Percentiles rank a stretch among this genome's conserved stretches.
Evolutionary conservation across 164 flowering plant genomes (phyloP).

Genomic region (Nymphaea colorata): DNA sequence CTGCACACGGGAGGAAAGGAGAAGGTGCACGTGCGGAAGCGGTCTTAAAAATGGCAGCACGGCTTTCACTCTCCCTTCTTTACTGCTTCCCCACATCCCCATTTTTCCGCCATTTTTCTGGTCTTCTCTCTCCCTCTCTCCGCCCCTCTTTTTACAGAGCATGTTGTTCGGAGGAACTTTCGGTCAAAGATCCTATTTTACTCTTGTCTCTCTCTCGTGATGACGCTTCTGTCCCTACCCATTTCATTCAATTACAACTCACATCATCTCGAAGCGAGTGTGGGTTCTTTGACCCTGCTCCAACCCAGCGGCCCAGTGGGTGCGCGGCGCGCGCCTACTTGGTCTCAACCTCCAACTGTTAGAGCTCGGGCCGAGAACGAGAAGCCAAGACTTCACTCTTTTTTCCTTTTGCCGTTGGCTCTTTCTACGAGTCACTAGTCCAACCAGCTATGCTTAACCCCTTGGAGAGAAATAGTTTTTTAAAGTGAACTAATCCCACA

Average conservation of each 20-base stretch:
- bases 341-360: not conserved
- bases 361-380: not conserved
- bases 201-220: not conserved
- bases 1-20: not conserved
- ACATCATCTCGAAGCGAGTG: not conserved
- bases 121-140: not conserved
- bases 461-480: too few relatives aligned
- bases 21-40: not conserved
- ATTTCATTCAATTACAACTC: too few relatives aligned
- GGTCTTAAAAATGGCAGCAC: not conserved
- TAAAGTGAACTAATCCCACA: too few relatives aligned
- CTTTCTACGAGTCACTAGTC: too few relatives aligned
- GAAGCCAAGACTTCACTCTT: not conserved
- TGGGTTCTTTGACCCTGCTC: not conserved
- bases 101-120: not conserved
- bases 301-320: not conserved
- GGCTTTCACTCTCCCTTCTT: not conserved
- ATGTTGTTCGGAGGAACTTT: not conserved
- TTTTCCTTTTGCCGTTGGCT: too few relatives aligned
- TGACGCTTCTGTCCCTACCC: not conserved
- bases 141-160: not conserved
- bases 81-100: not conserved
- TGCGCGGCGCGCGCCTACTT: not conserved
- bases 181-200: not conserved
- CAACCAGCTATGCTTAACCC: too few relatives aligned